Base-by-base conservation (phyloP, 768 basidiomycete genomes). In the Amylocystis lapponica region DNA sequence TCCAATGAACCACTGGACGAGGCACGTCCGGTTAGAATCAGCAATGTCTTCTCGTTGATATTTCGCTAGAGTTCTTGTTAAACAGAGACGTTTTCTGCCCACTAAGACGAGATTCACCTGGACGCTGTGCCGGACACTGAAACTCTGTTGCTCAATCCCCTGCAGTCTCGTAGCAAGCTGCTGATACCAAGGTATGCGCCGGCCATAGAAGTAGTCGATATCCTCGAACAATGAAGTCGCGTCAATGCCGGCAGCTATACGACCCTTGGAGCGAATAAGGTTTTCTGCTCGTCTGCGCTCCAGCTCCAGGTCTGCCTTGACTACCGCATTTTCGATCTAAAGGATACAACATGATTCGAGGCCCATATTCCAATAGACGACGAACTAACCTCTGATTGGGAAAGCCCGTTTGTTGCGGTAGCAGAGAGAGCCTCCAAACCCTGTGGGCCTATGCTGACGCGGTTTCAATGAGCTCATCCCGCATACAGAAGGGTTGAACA, bases 251-350 rank as follows among this genome's bases (percentile, higher is more conserved):
- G 72, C 69, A 19, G 62, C 57, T 17, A 76, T 51, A 36, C 60
- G 65, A 39, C 73, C 76, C 55, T 64, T 69, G 8, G 78, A 69
- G 35, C 67, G 65, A 30, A 78, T 59, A 35, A 64, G 53, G 10
- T 65, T 55, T 37, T 71, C 67, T 17, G 68, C 49, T 31, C 64
- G 63, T 47, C 62, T 54, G 39, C 66, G 64, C 47, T 63, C 58
- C 46, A 69, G 56, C 12, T 68, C 59, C 19, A 57, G 55, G 54
- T 71, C 66, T 45, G 67, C 59, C 43, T 66, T 60, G 41, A 58
- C 58, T 39, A 83, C 60, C 22, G 65, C 59, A 12, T 66, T 60
- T 55, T 65, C 67, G 40, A 83, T 65, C 79, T 81, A 53, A 21
- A 19, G 29, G 19, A 19, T 12, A 13, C 8, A 14, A 36, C 27